A percentile compares a stretch with the other conserved stretches of the same genome.
Evolutionary conservation across 2,329 filamentous ascomycete genomes (phyloP).

Genomic region (Fusarium haematococcum): DNA sequence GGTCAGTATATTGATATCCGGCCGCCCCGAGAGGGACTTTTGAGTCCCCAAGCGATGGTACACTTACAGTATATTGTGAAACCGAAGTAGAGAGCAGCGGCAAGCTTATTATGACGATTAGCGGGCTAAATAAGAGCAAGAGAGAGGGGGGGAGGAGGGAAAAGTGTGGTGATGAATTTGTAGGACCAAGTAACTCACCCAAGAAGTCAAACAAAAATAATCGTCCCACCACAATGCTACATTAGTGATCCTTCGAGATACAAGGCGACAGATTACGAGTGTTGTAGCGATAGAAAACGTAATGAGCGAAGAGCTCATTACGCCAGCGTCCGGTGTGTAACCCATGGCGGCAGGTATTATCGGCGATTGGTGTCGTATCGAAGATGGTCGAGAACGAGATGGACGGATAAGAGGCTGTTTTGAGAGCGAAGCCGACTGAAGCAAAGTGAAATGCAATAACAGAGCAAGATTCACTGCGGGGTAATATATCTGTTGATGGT

Average conservation of each 20-base stretch:
- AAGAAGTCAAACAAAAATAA: conserved; percentile 21
- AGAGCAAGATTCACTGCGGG: background rate
- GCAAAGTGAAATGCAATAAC: background rate
- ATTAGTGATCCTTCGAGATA: conserved; percentile 25
- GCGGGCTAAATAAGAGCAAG: background rate
- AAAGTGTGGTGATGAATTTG: background rate
- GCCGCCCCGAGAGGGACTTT: too few species aligned
- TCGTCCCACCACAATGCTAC: conserved; percentile 28
- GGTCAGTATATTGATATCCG: background rate
- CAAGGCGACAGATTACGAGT: conserved; percentile 19
- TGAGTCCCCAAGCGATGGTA: background rate
- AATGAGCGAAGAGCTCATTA: conserved; percentile 26
- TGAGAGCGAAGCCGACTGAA: background rate
- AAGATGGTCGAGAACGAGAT: background rate
- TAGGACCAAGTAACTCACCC: conserved; percentile 11
- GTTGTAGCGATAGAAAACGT: conserved; percentile 14
- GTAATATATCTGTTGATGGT: background rate
- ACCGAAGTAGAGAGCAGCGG: conserved; percentile 25
- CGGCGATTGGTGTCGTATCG: background rate
- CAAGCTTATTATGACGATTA: background rate
- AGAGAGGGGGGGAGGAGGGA: background rate
- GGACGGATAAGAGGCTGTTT: background rate
- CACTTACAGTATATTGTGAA: conserved; percentile 29
- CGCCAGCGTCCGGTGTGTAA: conserved; percentile 21
- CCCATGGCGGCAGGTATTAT: conserved; percentile 1